Evolutionary conservation across 169 alveolate species (phyloP).

Genomic region (Blepharisma undulans): DNA sequence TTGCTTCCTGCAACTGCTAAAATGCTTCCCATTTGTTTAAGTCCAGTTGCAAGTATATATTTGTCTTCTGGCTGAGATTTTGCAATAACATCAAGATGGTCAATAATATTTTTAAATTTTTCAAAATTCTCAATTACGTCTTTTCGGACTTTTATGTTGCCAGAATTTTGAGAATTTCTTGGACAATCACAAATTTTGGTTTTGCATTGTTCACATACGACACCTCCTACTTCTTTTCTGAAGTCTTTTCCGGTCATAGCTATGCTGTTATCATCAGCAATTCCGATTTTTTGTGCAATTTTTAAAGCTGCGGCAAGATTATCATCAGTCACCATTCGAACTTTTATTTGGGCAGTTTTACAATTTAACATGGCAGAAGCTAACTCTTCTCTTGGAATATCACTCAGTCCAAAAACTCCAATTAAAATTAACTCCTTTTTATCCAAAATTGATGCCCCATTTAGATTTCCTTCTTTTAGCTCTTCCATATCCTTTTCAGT

Average conservation of each 20-base stretch:
- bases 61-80: slow-evolving; percentile 92
- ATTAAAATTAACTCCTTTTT: slow-evolving; percentile 66
- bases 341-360: slow-evolving; percentile 86
- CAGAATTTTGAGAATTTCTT: slow-evolving; percentile 48
- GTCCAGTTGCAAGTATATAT: slow-evolving; percentile 77
- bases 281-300: slow-evolving; percentile 86
- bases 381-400: slow-evolving; percentile 86
- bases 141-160: slow-evolving; percentile 59
- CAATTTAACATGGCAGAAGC: slow-evolving; percentile 86
- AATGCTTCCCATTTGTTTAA: slow-evolving; percentile 75
- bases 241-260: slow-evolving; percentile 71
- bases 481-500: slow-evolving; percentile 45
- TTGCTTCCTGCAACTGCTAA: slow-evolving; percentile 96
- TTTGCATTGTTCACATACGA: slow-evolving; percentile 72
- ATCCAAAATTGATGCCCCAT: slow-evolving; percentile 49
- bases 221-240: slow-evolving; percentile 67
- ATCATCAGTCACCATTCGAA: slow-evolving; percentile 93
- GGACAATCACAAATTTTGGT: slow-evolving; percentile 67
- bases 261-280: slow-evolving; percentile 57
- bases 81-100: slow-evolving; percentile 85
- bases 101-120: slow-evolving; percentile 61
- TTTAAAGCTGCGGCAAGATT: slow-evolving; percentile 86
- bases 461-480: slow-evolving; percentile 43
- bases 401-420: slow-evolving; percentile 87
- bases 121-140: slow-evolving; percentile 81